Base-by-base conservation (phyloP, 2,329 filamentous ascomycete species). In the Pleoardoris graminearum region DNA sequence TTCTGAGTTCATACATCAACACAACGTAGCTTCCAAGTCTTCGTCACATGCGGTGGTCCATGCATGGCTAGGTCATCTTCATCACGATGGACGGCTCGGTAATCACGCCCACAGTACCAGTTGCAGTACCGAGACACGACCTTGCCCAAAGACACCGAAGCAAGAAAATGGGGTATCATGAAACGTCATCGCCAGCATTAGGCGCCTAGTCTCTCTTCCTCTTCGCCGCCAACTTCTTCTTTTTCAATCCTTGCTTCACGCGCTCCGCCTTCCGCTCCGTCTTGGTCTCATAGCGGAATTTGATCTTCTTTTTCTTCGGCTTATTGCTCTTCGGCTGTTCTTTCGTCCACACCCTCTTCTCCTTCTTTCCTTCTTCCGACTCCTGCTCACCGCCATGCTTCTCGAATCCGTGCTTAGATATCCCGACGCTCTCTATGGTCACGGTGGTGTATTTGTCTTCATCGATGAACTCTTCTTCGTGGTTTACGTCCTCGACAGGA, bases 371-470 rank as follows among this genome's bases (percentile, higher is more conserved):
- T 4, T 52, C 54, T 27, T 59, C 52, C 50, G 70, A 57, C 48
- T 75, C 59, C 23, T 51, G 46, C 25, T 61, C 58, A 2, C 53
- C 55, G 14, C 60, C 63, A 11, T 71, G 75, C 17, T 83, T 86
- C 52, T 84, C 80, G 42, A 95, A 76, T 0, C 90, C 90, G 50
- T 91, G 85, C 60, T 85, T 84, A 11, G 88, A 87, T 14, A 95
- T 83, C 57, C 87, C 88, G 61, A 99, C 91, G 10, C 89, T 88
- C 71, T 97, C 93, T 1, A 99, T 86, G 0, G 90, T 97, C 22
- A 99, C 94, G 0, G 91, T 96, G 0, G 94, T 97, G 72, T 91
- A 97, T 69, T 89, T 89, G 73, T 97, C 93, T 72, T 97, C 94
- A 72, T 99, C 94, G 60, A 97, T 84, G 75, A 97, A 99, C 73